Evolutionary conservation across 1,139 yeast species (phyloP).

Genomic region (Scheffersomyces insectosa): DNA sequence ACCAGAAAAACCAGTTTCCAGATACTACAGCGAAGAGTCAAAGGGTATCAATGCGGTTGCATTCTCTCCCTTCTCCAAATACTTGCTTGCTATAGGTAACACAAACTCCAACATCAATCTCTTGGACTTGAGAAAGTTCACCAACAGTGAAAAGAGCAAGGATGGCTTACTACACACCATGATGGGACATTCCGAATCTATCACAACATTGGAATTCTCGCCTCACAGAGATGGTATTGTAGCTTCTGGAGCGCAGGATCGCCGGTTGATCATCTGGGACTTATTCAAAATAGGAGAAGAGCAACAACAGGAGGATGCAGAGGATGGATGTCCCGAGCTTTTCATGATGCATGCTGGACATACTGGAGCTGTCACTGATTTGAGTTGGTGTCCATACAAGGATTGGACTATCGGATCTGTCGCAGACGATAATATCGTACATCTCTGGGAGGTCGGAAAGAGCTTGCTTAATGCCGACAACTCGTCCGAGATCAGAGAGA

Average conservation of each 20-base stretch:
- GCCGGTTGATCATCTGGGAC: constrained; percentile 77
- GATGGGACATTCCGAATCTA: constrained; percentile 75
- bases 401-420: constrained; percentile 76
- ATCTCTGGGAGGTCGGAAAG: constrained; percentile 69
- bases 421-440: constrained; percentile 77
- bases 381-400: constrained; percentile 66
- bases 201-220: constrained; percentile 70
- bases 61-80: constrained; percentile 60
- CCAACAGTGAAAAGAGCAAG: constrained; percentile 18
- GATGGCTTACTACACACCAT: constrained; percentile 57
- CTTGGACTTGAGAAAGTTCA: constrained; percentile 56
- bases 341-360: constrained; percentile 90
- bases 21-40: constrained; percentile 32
- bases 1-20: constrained; percentile 23
- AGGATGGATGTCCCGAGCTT: constrained; percentile 79
- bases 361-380: constrained; percentile 71
- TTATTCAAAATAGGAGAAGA: constrained; percentile 72
- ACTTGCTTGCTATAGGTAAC: constrained; percentile 68
- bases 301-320: constrained; percentile 76
- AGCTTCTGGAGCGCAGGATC: constrained; percentile 73
- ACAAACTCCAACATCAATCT: constrained; percentile 65
- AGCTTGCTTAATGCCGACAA: constrained; percentile 45
- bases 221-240: constrained; percentile 70
- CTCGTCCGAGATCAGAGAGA: constrained; percentile 18
- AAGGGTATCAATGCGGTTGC: constrained; percentile 62